Evolutionary conservation across 176 grass and related monocot species (phyloP), one percentile per base, ranked within the genome.

Genomic region (Oryza officinalis): DNA sequence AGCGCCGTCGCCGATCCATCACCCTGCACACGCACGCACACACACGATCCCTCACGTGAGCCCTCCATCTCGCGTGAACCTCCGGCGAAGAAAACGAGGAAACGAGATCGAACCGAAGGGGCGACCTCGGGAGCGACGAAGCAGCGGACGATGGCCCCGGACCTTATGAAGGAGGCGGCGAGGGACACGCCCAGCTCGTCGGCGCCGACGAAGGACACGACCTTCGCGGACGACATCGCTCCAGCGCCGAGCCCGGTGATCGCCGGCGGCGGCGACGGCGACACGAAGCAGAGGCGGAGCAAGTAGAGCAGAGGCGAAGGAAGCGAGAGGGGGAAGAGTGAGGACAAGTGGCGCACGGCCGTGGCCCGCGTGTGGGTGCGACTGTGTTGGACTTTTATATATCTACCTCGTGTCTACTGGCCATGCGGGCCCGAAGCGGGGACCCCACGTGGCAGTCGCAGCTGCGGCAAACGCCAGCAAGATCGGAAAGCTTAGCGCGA

Each of bases 131-230:
- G 67, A 26, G 6, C 23, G 79, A 32, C 32, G 83, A 87, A 94
- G 66, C 49, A 65, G 68, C 89, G 94, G 44, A 94, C 86, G 63
- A 77, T 67, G 47, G 85, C 89, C 38, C 94, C 92, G 60, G 90
- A 85, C 76, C 80, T 86, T 90, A 90, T 28, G 69, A 97, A 87
- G 26, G 88, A 87, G 26, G 88, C 87, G 7, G 90, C 94, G 59
- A 97, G 86, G 77, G 78, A 32, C 23, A 83, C 30, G 65, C 77
- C 47, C 49, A 86, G 86, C 35, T 84, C 84, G 46, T 92, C 90
- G 40, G 86, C 83, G 23, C 94, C 90, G 40, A 97, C 35, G 88
- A 97, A 97, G 13, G 90, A 84, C 18, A 97, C 94, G 45, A 81
- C 66, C 8, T 8, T 57, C 27, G 54, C 17, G 23, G 69, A 44